phyloP scores from a whole-genome alignment of 2,329 filamentous ascomycete genomes.

The Colletotrichum kahawae region DNA sequence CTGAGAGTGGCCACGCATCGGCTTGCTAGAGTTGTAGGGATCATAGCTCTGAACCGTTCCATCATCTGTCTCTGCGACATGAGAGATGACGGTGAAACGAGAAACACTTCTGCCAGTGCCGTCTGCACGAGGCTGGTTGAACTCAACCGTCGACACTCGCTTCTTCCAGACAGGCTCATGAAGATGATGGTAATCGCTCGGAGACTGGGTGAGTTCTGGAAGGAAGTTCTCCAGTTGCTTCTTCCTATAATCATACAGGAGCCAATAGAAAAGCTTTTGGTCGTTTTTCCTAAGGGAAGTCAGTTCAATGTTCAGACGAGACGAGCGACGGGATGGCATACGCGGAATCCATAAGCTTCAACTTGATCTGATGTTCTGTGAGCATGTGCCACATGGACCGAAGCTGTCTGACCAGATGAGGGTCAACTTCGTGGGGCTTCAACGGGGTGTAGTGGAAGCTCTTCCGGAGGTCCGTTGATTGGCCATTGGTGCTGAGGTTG shows the following conservation, averaged over 20 bases:
- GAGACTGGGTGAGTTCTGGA: constrained; percentile 79
- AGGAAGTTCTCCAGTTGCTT: constrained; percentile 88
- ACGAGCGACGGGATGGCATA: not conserved
- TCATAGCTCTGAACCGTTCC: constrained; percentile 75
- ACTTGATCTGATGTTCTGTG: constrained; percentile 72
- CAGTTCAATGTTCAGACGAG: constrained; percentile 19
- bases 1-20: constrained; percentile 47
- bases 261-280: constrained; percentile 91
- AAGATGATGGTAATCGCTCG: constrained; percentile 89
- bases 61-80: constrained; percentile 55
- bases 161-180: constrained; percentile 62
- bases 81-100: constrained; percentile 70
- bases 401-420: constrained; percentile 83
- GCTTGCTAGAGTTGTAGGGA: constrained; percentile 75
- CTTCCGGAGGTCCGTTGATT: constrained; percentile 63
- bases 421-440: constrained; percentile 72
- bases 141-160: constrained; percentile 66
- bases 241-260: constrained; percentile 82
- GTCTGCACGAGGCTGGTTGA: constrained; percentile 50
- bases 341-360: constrained; percentile 57
- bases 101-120: constrained; percentile 61
- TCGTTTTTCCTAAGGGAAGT: constrained; percentile 72
- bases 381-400: constrained; percentile 91
- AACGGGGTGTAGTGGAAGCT: constrained; percentile 65
- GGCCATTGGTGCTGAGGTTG: constrained; percentile 61